phyloP scores from a whole-genome alignment of 2,329 filamentous ascomycete species.

The Stagonosporopsis rhizophila region DNA sequence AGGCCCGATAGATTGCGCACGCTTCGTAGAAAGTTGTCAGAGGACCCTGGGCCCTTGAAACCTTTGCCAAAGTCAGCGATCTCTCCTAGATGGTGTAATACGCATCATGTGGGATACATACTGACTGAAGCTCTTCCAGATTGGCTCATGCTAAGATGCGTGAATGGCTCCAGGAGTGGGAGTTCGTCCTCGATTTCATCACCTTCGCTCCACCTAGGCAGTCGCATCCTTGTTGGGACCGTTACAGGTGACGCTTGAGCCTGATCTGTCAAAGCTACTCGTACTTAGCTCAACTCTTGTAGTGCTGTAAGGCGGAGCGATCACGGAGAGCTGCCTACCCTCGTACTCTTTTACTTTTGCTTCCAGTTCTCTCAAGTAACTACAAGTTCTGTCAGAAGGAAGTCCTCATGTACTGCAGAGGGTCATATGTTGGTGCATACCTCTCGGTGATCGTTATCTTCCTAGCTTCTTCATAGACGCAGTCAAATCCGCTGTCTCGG shows the following conservation, averaged over 20 bases:
- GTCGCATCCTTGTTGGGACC: no score
- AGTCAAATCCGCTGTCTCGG: constrained; percentile 8
- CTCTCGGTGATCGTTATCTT: constrained; percentile 5
- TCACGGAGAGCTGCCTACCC: no score
- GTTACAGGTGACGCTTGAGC: no score
- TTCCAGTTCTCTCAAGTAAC: no score
- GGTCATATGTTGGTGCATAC: background rate
- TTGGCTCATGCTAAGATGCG: constrained; percentile 4
- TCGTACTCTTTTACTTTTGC: no score
- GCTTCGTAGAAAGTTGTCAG: constrained; percentile 10
- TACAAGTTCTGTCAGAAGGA: no score
- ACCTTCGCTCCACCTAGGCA: background rate
- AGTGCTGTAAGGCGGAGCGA: no score
- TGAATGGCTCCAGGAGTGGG: constrained; percentile 9
- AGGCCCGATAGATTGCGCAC: constrained; percentile 8
- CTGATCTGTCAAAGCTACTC: no score
- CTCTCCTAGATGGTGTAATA: no score
- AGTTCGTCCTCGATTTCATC: constrained; percentile 8
- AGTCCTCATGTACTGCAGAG: no score
- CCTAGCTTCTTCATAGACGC: constrained; percentile 4
- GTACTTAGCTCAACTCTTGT: no score
- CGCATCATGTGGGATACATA: background rate
- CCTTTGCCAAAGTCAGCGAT: background rate
- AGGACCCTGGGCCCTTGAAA: constrained; percentile 7
- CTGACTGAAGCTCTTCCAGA: constrained; percentile 5